Evolutionary conservation across 305 asterid species (phyloP).

Genomic region (Solanum hybrid): DNA sequence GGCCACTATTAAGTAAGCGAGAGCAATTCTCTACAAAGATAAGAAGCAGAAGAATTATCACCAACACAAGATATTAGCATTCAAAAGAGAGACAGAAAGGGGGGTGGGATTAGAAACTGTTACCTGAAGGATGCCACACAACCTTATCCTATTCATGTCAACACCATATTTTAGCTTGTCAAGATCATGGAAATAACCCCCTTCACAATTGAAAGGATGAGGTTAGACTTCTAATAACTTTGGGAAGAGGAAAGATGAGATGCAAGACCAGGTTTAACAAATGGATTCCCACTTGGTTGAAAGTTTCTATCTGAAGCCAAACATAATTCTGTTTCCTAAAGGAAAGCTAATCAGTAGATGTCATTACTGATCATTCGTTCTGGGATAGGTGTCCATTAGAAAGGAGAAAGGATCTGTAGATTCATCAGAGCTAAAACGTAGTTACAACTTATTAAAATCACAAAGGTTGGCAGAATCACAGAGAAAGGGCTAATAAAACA

Average conservation of each 20-base stretch:
- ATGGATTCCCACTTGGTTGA: neutral
- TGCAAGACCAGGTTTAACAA: neutral
- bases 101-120: neutral
- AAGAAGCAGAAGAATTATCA: neutral
- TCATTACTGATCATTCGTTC: neutral
- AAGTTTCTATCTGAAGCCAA: neutral
- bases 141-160: conserved; percentile 58
- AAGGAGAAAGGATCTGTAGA: neutral
- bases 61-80: neutral
- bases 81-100: neutral
- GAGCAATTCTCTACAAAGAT: conserved; percentile 42
- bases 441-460: neutral
- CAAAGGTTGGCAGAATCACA: neutral
- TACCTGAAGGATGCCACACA: conserved; percentile 87
- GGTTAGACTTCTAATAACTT: neutral
- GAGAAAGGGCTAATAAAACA: neutral
- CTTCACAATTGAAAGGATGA: conserved; percentile 17
- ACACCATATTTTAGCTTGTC: conserved; percentile 64
- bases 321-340: neutral
- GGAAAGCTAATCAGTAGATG: neutral
- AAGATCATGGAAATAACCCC: conserved; percentile 80
- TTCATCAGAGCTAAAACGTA: neutral
- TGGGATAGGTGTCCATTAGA: neutral
- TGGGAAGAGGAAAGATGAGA: neutral
- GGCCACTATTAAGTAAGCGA: conserved; percentile 37